Evolutionary conservation across 225 moss, liverwort and hornwort genomes (phyloP).

Genomic region (Bryum argenteum): DNA sequence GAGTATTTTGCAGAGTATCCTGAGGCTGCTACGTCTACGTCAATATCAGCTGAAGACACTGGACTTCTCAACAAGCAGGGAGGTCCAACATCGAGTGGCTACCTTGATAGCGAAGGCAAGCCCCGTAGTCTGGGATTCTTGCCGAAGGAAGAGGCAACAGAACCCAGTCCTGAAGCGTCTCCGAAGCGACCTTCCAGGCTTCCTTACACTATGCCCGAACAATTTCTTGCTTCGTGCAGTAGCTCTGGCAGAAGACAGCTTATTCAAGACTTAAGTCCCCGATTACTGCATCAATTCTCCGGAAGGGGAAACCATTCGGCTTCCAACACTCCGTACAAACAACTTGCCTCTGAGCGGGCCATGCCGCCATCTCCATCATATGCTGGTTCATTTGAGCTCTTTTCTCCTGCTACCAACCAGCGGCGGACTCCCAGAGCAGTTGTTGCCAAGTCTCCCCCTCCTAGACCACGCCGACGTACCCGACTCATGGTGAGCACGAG

Average conservation of each 20-base stretch:
- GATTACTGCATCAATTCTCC: conserved; percentile 26
- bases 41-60: neutral
- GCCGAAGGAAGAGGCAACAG: neutral
- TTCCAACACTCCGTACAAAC: conserved; percentile 22
- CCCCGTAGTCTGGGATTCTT: neutral
- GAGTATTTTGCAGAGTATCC: conserved; percentile 25
- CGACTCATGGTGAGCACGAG: conserved; percentile 38
- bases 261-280: conserved; percentile 32
- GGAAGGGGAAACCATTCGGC: conserved; percentile 8
- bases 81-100: conserved; percentile 29
- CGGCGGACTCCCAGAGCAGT: conserved; percentile 14
- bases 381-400: conserved; percentile 31
- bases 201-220: conserved; percentile 42
- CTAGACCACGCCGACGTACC: conserved; percentile 20
- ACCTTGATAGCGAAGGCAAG: conserved; percentile 14
- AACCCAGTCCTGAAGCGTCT: conserved; percentile 20
- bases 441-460: conserved; percentile 10
- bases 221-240: conserved; percentile 37
- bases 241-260: conserved; percentile 32
- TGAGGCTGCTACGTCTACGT: neutral
- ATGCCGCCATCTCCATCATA: conserved; percentile 19
- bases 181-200: conserved; percentile 30
- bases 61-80: conserved; percentile 16
- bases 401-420: conserved; percentile 30
- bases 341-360: conserved; percentile 16